Percentiles rank a stretch among this genome's conserved stretches.
Conservation (phyloP, 139 green algal genomes). For the Chlorella sp. region DNA sequence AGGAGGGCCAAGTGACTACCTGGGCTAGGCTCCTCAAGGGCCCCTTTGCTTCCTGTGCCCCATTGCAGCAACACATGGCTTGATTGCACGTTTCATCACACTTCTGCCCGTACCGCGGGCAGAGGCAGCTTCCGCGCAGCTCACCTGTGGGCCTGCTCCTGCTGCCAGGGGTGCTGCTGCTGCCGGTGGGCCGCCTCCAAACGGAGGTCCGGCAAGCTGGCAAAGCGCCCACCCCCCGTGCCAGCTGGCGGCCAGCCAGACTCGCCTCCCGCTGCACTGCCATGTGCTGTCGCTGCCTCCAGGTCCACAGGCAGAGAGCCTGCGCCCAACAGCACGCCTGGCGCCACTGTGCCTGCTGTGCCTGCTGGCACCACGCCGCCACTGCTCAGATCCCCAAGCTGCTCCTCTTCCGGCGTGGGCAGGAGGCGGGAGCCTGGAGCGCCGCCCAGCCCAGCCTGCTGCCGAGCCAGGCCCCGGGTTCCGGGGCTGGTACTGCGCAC, state of each 20-base stretch:
- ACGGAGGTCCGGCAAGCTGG: slow-evolving; percentile 20
- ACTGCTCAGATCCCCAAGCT: background rate
- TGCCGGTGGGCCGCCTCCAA: background rate
- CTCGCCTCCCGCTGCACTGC: background rate
- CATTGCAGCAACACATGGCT: too few species aligned
- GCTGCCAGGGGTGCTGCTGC: background rate
- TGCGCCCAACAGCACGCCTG: too few species aligned
- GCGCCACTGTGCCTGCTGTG: background rate
- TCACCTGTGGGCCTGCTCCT: too few species aligned
- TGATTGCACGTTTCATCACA: background rate
- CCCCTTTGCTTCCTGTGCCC: too few species aligned
- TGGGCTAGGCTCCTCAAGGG: too few species aligned
- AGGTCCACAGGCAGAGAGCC: background rate
- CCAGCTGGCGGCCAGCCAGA: background rate
- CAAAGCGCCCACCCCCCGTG: background rate
- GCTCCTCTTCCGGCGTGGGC: background rate
- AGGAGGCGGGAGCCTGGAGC: background rate
- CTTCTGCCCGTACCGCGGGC: too few species aligned
- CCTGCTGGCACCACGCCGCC: background rate
- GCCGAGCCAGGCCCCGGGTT: too few species aligned
- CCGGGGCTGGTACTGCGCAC: background rate
- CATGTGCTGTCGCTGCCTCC: background rate
- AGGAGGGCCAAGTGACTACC: too few species aligned
- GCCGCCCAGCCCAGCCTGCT: too few species aligned
- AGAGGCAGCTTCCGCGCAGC: too few species aligned